phyloP scores from a whole-genome alignment of 768 basidiomycete genomes.

The Paxillus involutus region DNA sequence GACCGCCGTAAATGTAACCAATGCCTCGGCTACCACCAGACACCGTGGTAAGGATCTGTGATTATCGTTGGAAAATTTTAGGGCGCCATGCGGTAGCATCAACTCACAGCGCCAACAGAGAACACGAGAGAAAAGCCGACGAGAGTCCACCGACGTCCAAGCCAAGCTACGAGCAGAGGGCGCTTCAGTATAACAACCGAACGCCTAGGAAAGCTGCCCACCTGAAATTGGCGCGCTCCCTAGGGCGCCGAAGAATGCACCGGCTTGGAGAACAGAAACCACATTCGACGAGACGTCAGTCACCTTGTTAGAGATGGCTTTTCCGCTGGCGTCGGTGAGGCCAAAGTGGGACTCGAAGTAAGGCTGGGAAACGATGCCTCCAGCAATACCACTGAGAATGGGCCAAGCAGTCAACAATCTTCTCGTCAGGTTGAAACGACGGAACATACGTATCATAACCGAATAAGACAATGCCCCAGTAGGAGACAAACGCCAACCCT shows the following conservation, averaged over 20 bases:
- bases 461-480: slow-evolving; percentile 82
- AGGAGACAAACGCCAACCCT: slow-evolving; percentile 75
- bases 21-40: slow-evolving; percentile 58
- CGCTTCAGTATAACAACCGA: neutral
- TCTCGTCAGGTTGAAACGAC: neutral
- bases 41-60: slow-evolving; percentile 68
- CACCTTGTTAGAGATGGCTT: slow-evolving; percentile 34
- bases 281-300: slow-evolving; percentile 76
- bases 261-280: slow-evolving; percentile 84
- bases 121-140: slow-evolving; percentile 64
- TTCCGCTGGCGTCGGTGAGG: slow-evolving; percentile 46
- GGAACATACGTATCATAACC: slow-evolving; percentile 71
- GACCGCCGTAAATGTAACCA: slow-evolving; percentile 74
- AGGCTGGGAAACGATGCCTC: slow-evolving; percentile 63
- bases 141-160: slow-evolving; percentile 69
- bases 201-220: slow-evolving; percentile 29
- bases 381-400: slow-evolving; percentile 53
- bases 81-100: slow-evolving; percentile 20
- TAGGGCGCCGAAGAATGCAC: slow-evolving; percentile 86
- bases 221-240: slow-evolving; percentile 69
- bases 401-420: neutral
- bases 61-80: neutral
- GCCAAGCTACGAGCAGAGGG: slow-evolving; percentile 39
- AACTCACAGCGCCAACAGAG: slow-evolving; percentile 62
- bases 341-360: slow-evolving; percentile 68